phyloP scores from a whole-genome alignment of 495 filamentous ascomycete species.

The Evansstolkia leycettana region DNA sequence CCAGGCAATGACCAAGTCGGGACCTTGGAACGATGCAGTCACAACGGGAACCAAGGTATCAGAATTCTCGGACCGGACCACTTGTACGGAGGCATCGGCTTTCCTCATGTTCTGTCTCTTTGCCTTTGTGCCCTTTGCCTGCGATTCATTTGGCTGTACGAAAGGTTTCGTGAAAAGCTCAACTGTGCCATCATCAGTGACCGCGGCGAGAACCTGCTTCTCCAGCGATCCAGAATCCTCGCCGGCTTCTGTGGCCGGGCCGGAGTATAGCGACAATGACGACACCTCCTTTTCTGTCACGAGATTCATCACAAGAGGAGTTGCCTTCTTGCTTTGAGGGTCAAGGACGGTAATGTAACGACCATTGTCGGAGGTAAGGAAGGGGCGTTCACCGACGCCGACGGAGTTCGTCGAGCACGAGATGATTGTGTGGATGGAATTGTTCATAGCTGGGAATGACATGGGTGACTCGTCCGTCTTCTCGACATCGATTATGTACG shows the following conservation, averaged over 20 bases:
- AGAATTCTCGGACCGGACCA: constrained; percentile 35
- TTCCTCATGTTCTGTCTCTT: constrained; percentile 38
- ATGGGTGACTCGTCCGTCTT: constrained; percentile 24
- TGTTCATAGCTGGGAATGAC: constrained; percentile 41
- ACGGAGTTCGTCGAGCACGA: constrained; percentile 24
- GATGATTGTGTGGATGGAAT: constrained; percentile 38
- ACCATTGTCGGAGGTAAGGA: constrained; percentile 39
- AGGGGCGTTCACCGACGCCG: constrained; percentile 20
- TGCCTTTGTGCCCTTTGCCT: constrained; percentile 25
- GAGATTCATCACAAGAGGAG: constrained; percentile 32
- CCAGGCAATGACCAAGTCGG: constrained; percentile 38
- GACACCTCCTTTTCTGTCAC: constrained; percentile 40
- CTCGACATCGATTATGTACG: constrained; percentile 38
- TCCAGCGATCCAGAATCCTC: constrained; percentile 10
- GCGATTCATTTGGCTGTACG: constrained; percentile 17
- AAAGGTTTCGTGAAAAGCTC: constrained; percentile 47
- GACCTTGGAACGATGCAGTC: constrained; percentile 33
- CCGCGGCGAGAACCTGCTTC: constrained; percentile 34
- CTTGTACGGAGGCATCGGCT: constrained; percentile 35
- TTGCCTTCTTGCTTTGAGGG: constrained; percentile 18
- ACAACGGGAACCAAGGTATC: constrained; percentile 31
- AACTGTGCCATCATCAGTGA: constrained; percentile 42
- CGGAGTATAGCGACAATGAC: constrained; percentile 21
- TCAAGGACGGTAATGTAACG: constrained; percentile 46
- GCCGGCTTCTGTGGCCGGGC: constrained; percentile 1